Evolutionary conservation across 768 basidiomycete genomes (phyloP), one percentile per base, ranked within the genome.

Genomic region (Lactarius tabidus): DNA sequence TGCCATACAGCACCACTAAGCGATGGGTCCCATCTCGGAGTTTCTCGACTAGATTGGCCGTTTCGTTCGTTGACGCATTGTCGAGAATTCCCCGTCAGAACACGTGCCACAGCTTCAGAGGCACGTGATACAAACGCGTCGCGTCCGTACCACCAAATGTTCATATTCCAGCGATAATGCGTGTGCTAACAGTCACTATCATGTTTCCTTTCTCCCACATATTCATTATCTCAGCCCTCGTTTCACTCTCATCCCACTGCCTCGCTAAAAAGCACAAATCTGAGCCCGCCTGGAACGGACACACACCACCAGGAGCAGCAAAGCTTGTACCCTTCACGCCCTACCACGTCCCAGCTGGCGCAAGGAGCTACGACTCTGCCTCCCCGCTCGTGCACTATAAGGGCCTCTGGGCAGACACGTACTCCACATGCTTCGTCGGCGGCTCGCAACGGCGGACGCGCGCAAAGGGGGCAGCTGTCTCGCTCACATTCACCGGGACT

Each of bases 281-380:
- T 28, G 80, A 86, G 33, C 75, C 79, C 26, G 86, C 90, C 31
- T 91, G 90, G 90, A 89, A 90, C 67, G 89, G 90, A 0, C 78
- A 84, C 68, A 79, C 79, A 3, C 78, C 81, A 0, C 79, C 81
- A 23, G 84, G 78, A 18, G 81, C 87, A 20, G 78, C 75, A 15
- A 75, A 73, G 51, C 78, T 78, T 20, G 70, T 77, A 1, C 59
- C 74, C 3, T 91, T 91, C 75, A 80, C 81, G 2, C 87, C 89
- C 0, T 91, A 84, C 77, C 91, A 87, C 71, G 86, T 89, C 73
- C 86, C 90, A 63, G 82, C 84, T 15, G 89, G 90, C 33, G 81
- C 89, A 7, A 88, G 84, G 79, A 78, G 82, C 69, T 89, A 89
- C 66, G 85, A 87, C 72, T 89, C 89, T 1, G 77, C 81, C 38